phyloP scores from a whole-genome alignment of 2,329 filamentous ascomycete species.

The Pseudopyrenochaeta lycopersici region DNA sequence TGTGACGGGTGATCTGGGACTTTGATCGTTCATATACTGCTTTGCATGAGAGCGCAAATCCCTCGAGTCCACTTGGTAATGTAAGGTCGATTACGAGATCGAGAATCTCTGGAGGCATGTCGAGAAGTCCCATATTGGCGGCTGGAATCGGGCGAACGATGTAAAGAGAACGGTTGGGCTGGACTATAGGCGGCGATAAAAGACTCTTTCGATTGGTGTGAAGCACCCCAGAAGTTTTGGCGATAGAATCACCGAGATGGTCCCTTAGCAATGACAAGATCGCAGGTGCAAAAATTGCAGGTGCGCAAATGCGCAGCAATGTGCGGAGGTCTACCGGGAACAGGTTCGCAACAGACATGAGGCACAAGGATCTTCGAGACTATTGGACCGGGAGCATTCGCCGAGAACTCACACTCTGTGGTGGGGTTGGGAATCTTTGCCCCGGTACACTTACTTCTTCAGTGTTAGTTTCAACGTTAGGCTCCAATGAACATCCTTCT shows the following conservation, averaged over 20 bases:
- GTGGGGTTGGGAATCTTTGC: background rate
- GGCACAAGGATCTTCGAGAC: background rate
- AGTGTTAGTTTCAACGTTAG: background rate
- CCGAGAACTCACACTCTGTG: background rate
- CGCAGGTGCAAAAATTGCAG: no score
- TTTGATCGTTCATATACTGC: conserved; percentile 34
- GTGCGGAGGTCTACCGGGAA: background rate
- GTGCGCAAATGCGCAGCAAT: no score
- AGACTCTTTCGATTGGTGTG: no score
- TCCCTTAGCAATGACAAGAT: no score
- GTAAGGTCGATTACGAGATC: conserved; percentile 41
- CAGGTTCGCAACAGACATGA: background rate
- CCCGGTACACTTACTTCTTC: background rate
- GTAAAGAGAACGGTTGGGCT: no score
- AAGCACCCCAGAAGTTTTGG: no score
- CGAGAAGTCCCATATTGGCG: conserved; percentile 39
- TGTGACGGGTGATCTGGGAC: conserved; percentile 39
- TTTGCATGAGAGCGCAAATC: conserved; percentile 42
- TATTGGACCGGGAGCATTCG: background rate
- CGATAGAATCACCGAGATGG: no score
- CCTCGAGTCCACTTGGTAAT: conserved; percentile 37
- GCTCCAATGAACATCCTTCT: no score
- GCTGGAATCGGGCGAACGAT: background rate
- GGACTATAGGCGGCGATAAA: no score
- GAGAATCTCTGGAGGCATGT: conserved; percentile 44